Evolutionary conservation across 495 filamentous ascomycete species (phyloP), one percentile per base, ranked within the genome.

Genomic region (Pseudomonodictys pantanalensis): DNA sequence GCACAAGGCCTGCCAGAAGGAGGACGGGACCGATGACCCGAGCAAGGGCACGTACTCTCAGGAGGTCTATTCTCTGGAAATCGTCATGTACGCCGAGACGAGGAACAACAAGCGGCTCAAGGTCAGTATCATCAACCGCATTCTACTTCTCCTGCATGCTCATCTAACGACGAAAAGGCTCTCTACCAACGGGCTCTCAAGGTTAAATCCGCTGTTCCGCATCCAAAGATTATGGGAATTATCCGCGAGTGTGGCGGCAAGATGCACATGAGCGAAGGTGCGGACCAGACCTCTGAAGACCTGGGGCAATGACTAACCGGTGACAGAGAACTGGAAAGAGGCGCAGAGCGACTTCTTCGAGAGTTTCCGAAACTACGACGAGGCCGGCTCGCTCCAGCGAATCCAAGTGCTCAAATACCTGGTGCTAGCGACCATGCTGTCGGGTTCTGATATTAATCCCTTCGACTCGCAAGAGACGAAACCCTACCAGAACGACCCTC

Each of bases 381-480:
- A 98, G 73, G 93, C 93, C 38, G 93, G 93, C 48, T 96, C 92
- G 33, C 80, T 96, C 66, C 91, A 96, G 71, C 86, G 93, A 24
- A 98, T 97, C 67, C 92, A 97, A 70, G 93, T 97, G 12, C 83
- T 98, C 66, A 97, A 97, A 76, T 98, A 98, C 67, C 81, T 97
- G 20, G 90, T 98, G 44, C 80, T 98, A 44, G 90, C 92, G 2
- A 97, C 91, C 39, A 96, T 98, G 95, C 82, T 98, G 44, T 96
- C 96, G 90, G 92, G 95, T 71, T 95, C 91, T n/a, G 86, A 95
- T 70, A 98, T 98, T 83, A 97, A 97, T 71, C 95, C 93, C 0
- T 98, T 98, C 73, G 92, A 98, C 72, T 96, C 91, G 28, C 93
- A 96, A 73, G 95, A 98, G 75, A 97, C 92, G n/a, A 97, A 98